Evolutionary conservation across 1,284 basidiomycete species (phyloP), one percentile per base, ranked within the genome.

Genomic region (Coniophora puteana): DNA sequence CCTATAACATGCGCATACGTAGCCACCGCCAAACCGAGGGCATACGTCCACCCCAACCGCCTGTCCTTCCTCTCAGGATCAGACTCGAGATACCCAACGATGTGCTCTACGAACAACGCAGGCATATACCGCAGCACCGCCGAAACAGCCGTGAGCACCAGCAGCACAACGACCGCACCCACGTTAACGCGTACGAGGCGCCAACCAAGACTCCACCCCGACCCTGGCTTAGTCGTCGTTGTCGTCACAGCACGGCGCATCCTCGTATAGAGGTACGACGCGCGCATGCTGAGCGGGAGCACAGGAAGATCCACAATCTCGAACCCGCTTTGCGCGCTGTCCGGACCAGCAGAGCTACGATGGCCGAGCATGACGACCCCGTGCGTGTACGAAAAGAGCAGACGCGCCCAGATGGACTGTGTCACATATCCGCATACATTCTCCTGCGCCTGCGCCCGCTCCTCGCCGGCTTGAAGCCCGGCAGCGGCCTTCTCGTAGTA

Each of bases 251-350:
- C 57, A 14, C 34, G 57, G 36, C 59, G 61, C 61, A 60, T 62
- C n/a, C 51, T 32, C 20, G 53, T 13, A n/a, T 62, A 83, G 33
- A 80, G 72, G 47, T 61, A 59, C 3, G 80, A 73, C 0, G 83
- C 74, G 40, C 90, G 83, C 76, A 91, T 83, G 49, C 75, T 59
- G 0, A 71, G 77, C 0, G 83, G 78, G 8, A 93, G 72, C 40
- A 93, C 80, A 2, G 91, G 91, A 30, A 93, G 66, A 59, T 93
- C 90, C 47, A 80, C 88, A 17, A 92, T 89, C 52, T 93, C 88
- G 43, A 93, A 74, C n/a, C n/a, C n/a, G n/a, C n/a, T n/a, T n/a
- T n/a, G n/a, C n/a, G n/a, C n/a, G n/a, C n/a, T n/a, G n/a, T n/a
- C n/a, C n/a, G n/a, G n/a, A n/a, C n/a, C n/a, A 41, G 78, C 83